Conservation (phyloP, 306 rosid genomes). For the Quercus rubra region DNA sequence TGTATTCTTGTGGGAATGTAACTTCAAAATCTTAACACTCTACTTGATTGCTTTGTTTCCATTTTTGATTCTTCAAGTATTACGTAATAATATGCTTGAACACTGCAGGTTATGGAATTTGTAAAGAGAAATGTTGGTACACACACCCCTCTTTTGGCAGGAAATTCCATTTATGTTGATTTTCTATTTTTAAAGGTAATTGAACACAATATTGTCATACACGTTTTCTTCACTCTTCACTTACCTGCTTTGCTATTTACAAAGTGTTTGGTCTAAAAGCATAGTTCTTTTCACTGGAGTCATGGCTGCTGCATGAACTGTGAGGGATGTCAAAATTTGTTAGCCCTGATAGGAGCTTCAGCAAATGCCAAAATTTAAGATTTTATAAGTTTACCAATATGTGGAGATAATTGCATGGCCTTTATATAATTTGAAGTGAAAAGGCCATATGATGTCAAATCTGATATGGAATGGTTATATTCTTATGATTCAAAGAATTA, state of each 20-base stretch:
- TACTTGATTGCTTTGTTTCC: not conserved
- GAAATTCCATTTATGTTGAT: constrained; percentile 87
- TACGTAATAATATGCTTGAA: not conserved
- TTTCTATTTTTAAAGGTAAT: constrained; percentile 78
- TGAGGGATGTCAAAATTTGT: not conserved
- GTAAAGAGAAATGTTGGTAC: constrained; percentile 59
- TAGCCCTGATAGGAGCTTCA: not conserved
- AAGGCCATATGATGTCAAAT: not conserved
- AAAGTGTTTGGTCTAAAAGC: not conserved
- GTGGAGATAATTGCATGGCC: not conserved
- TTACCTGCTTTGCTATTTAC: not conserved
- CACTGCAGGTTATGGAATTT: constrained; percentile 82
- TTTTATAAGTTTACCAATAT: not conserved
- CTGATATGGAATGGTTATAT: not conserved
- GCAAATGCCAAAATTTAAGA: not conserved
- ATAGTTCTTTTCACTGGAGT: not conserved
- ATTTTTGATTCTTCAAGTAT: not conserved
- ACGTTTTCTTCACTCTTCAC: not conserved
- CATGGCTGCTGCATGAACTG: not conserved
- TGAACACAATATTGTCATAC: not conserved
- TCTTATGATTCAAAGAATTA: not conserved
- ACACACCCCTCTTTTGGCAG: constrained; percentile 74
- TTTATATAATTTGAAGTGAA: not conserved
- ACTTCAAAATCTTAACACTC: not conserved
- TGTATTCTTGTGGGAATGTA: constrained; percentile 4